Evolutionary conservation across 768 basidiomycete species (phyloP), one percentile per base, ranked within the genome.

Genomic region (Kwoniella sp.): DNA sequence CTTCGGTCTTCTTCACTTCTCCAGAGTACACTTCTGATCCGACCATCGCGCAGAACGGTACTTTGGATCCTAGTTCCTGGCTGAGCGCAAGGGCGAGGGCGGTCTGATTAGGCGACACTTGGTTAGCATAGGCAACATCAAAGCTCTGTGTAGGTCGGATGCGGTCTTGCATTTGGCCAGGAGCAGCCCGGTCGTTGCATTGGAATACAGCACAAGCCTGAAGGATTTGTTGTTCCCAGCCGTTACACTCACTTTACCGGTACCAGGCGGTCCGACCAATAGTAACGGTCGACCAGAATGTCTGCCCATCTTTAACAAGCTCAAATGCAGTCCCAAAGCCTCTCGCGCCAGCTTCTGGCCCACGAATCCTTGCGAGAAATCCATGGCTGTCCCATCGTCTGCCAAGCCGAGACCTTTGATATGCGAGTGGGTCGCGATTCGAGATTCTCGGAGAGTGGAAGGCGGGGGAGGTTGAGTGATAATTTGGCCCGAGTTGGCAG

Each of bases 1-100:
- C 94, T 78, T 98, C 96, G 1, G 96, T 98, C 86, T 99, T 99
- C 84, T 98, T 98, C 62, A 99, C 93, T 81, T 98, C 95, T 2
- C 91, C 88, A 45, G 89, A 91, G 78, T 96, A 98, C 66, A 98
- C 96, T 82, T 99, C 96, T 22, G 89, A 90, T 0, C 96, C 96
- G 48, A 98, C 96, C 92, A 97, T 97, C 4, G 93, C 93, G 80
- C 95, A 97, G 79, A 99, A 98, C 0, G 96, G 96, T 0, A 97
- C 94, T 75, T 96, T 96, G 23, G 86, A 83, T 0, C 96, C 96
- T 0, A 99, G 86, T 74, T 98, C 96, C 65, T 97, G 94, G 5
- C 93, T 89, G 28, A 98, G 86, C 0, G 93, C 96, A n/a, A 98
- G 82, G 1, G 96, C 94, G 28, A 98, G 86, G 0, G 96, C 96